Percentiles rank a stretch among this genome's conserved stretches.
Evolutionary conservation across 2,329 filamentous ascomycete species (phyloP).

Genomic region (Magnaporthiopsis incrustans): DNA sequence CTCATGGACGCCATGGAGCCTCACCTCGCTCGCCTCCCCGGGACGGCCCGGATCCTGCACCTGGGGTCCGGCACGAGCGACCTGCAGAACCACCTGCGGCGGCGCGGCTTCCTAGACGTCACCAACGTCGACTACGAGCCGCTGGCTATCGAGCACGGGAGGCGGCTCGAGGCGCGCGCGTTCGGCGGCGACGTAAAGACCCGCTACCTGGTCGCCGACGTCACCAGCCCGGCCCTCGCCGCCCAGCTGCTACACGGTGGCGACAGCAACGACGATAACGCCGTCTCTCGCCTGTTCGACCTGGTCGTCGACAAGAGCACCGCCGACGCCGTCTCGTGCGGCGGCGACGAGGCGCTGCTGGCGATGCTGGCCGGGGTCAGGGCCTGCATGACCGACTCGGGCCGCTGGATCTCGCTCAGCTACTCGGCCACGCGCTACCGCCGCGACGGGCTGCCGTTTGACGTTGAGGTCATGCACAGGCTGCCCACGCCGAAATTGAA

Average conservation of each 20-base stretch:
- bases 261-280: neutral
- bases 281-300: constrained; percentile 21
- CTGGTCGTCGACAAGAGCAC: constrained; percentile 43
- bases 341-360: constrained; percentile 27
- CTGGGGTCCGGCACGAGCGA: constrained; percentile 43
- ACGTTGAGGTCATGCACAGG: constrained; percentile 32
- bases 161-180: constrained; percentile 26
- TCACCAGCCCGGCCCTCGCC: constrained; percentile 26
- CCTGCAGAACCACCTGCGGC: constrained; percentile 38
- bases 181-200: constrained; percentile 35
- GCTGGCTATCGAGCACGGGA: constrained; percentile 34
- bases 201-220: constrained; percentile 36
- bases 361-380: constrained; percentile 31
- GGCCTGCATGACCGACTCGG: constrained; percentile 21
- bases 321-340: constrained; percentile 39
- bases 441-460: constrained; percentile 28
- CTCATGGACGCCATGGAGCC: constrained; percentile 34
- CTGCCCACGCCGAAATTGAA: constrained; percentile 32
- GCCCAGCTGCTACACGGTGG: neutral
- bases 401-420: constrained; percentile 39
- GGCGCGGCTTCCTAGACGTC: constrained; percentile 31
- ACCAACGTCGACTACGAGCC: constrained; percentile 44
- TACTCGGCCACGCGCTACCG: constrained; percentile 36
- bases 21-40: constrained; percentile 22
- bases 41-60: constrained; percentile 31